Conservation (phyloP, 495 filamentous ascomycete genomes). For the Terfezia boudieri region DNA sequence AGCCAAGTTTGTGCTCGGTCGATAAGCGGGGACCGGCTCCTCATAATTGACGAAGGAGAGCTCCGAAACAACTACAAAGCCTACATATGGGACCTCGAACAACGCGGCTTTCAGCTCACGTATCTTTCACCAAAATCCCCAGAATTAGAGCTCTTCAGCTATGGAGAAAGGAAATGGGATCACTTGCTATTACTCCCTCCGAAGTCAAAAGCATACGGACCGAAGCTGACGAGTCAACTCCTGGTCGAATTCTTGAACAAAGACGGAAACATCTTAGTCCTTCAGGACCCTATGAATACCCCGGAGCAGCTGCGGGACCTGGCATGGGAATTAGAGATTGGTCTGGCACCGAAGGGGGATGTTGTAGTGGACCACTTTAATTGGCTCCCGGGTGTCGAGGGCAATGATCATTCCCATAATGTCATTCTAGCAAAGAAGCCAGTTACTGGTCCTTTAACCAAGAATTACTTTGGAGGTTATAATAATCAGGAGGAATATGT, state of each 20-base stretch:
- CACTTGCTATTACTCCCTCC: conserved; percentile 72
- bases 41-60: background rate
- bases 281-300: conserved; percentile 49
- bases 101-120: conserved; percentile 53
- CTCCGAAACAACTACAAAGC: background rate
- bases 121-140: conserved; percentile 78
- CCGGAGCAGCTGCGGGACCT: conserved; percentile 63
- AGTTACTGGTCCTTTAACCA: conserved; percentile 45
- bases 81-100: background rate
- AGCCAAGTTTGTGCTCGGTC: background rate
- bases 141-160: conserved; percentile 56
- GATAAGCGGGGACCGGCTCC: background rate
- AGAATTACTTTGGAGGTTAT: conserved; percentile 51
- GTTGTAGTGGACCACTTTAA: conserved; percentile 89
- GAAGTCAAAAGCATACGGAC: conserved; percentile 77
- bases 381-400: conserved; percentile 52
- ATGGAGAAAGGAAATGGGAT: conserved; percentile 75
- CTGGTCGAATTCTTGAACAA: conserved; percentile 81
- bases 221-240: conserved; percentile 60
- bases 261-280: conserved; percentile 76
- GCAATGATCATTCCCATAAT: conserved; percentile 75
- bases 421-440: conserved; percentile 42
- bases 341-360: conserved; percentile 57
- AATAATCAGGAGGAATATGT: conserved; percentile 10
- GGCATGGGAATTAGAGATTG: conserved; percentile 76